Percentiles rank a stretch among this genome's conserved stretches.
Evolutionary conservation across 352 stramenopile genomes (phyloP).

Genomic region (Peronospora belbahrii): DNA sequence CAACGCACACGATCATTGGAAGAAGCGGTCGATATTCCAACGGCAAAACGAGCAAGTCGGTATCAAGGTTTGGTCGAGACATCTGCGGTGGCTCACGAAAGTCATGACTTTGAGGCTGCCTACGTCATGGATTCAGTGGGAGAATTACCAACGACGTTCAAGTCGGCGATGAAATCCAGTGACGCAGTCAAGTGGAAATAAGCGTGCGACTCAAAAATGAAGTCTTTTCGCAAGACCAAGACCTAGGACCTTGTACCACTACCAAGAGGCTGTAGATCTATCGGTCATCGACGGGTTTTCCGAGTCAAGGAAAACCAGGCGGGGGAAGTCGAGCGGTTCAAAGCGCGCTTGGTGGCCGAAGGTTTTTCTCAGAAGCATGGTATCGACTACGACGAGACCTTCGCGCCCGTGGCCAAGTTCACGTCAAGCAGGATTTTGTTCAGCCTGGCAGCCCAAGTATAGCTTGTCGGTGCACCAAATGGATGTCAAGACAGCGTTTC

Average conservation of each 20-base stretch:
- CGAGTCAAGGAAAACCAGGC: constrained; percentile 7
- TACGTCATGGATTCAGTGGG: too few relatives aligned
- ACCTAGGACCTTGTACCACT: neutral
- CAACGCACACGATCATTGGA: too few relatives aligned
- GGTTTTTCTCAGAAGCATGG: constrained; percentile 15
- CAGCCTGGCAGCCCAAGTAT: neutral
- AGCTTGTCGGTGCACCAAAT: constrained; percentile 13
- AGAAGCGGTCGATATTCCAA: too few relatives aligned
- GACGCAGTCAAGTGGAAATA: neutral
- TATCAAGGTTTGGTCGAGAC: neutral
- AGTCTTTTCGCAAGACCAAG: constrained; percentile 1
- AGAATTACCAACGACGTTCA: neutral
- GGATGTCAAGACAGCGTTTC: constrained; percentile 23
- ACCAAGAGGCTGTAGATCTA: neutral
- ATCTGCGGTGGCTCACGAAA: neutral
- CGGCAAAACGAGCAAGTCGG: neutral
- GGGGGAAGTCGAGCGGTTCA: constrained; percentile 11
- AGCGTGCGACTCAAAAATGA: constrained; percentile 1
- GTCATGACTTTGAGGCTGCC: too few relatives aligned
- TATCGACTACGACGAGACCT: constrained; percentile 17
- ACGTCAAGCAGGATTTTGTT: neutral
- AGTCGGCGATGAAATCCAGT: neutral
- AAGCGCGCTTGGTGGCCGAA: constrained; percentile 10
- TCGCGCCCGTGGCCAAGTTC: neutral
- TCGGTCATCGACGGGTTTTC: constrained; percentile 6